phyloP scores from a whole-genome alignment of 2,329 filamentous ascomycete species.

The Clonostachys sp. region DNA sequence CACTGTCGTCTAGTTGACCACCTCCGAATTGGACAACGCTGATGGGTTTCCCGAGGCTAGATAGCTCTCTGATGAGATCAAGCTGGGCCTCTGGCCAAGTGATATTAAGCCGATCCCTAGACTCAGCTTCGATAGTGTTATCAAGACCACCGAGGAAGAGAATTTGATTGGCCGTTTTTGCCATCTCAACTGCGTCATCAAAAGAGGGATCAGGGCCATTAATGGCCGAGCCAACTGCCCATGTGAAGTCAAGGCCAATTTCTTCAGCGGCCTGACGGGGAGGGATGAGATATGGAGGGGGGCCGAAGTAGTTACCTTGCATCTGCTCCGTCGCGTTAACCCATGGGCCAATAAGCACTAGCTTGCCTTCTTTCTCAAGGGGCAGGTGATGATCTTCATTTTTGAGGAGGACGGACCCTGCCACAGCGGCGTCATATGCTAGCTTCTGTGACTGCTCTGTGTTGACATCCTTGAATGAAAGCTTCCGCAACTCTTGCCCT shows the following conservation, averaged over 20 bases:
- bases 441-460: slow-evolving; percentile 47
- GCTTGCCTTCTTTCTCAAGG: slow-evolving; percentile 13
- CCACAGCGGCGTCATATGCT: slow-evolving; percentile 47
- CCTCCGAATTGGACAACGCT: slow-evolving; percentile 45
- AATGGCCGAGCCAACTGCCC: too few species aligned
- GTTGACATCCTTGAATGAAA: slow-evolving; percentile 52
- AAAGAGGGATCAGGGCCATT: too few species aligned
- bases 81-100: slow-evolving; percentile 47
- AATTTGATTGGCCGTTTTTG: slow-evolving; percentile 36
- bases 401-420: slow-evolving; percentile 45
- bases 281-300: slow-evolving; percentile 48
- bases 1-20: slow-evolving; percentile 44
- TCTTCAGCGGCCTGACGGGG: slow-evolving; percentile 31
- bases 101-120: slow-evolving; percentile 42
- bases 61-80: slow-evolving; percentile 35
- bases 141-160: slow-evolving; percentile 53
- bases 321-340: slow-evolving; percentile 11
- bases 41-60: slow-evolving; percentile 37
- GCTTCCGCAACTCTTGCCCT: slow-evolving; percentile 36
- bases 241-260: too few species aligned
- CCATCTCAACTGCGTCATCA: too few species aligned
- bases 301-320: slow-evolving; percentile 17
- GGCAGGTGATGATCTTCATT: slow-evolving; percentile 44
- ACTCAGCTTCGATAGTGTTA: slow-evolving; percentile 44
- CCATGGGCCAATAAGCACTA: slow-evolving; percentile 27